Evolutionary conservation across 2,329 filamentous ascomycete genomes (phyloP).

Genomic region (Botryotinia globosa): DNA sequence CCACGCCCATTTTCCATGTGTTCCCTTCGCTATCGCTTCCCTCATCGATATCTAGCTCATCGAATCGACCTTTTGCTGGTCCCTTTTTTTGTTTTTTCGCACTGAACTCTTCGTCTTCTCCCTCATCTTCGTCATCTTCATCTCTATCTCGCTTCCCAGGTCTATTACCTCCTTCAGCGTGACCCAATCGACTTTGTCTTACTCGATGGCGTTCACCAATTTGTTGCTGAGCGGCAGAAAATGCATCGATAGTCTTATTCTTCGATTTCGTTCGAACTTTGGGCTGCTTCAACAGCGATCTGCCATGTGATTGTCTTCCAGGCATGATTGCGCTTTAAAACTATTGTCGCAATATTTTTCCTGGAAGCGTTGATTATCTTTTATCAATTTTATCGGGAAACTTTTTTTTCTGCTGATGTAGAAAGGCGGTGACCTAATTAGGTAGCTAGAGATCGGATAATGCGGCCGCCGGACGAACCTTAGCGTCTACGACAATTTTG

Average conservation of each 20-base stretch:
- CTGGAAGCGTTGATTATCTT: conserved; percentile 17
- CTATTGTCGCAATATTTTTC: conserved; percentile 8
- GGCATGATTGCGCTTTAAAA: conserved; percentile 33
- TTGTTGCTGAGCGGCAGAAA: conserved; percentile 60
- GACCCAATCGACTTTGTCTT: conserved; percentile 56
- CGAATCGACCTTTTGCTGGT: conserved; percentile 34
- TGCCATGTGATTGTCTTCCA: conserved; percentile 40
- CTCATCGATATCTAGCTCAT: conserved; percentile 50
- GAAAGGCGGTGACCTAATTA: not conserved
- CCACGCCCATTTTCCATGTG: conserved; percentile 64
- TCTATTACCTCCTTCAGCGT: conserved; percentile 45
- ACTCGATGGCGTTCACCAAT: conserved; percentile 52
- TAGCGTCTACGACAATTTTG: conserved; percentile 19
- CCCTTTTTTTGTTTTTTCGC: conserved; percentile 38
- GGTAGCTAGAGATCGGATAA: not conserved
- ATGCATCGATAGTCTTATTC: conserved; percentile 50
- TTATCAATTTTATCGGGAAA: conserved; percentile 30
- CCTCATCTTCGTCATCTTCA: conserved; percentile 48
- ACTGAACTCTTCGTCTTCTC: conserved; percentile 41
- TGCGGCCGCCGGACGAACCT: conserved; percentile 28
- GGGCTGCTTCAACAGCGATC: conserved; percentile 33
- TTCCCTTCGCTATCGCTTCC: conserved; percentile 69
- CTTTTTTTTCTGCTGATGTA: conserved; percentile 25
- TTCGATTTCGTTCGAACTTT: conserved; percentile 48
- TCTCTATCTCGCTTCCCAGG: conserved; percentile 41